Percentiles rank a stretch among this genome's conserved stretches.
phyloP scores from a whole-genome alignment of 2,329 filamentous ascomycete genomes.

The Coleophoma eucalyptorum region DNA sequence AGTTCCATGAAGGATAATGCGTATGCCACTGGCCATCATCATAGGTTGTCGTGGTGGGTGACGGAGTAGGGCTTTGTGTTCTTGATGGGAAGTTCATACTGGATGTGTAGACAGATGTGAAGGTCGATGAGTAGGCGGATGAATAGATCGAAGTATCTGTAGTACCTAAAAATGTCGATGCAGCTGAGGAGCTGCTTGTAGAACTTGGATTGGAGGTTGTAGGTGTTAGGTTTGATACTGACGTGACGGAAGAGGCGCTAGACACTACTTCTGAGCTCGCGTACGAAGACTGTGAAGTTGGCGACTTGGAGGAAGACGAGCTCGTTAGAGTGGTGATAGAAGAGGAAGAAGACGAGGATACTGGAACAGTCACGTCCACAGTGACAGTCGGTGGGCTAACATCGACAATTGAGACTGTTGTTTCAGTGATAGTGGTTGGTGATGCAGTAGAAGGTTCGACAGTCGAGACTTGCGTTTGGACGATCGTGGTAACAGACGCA shows the following conservation, averaged over 20 bases:
- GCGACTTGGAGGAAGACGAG: conserved; percentile 1
- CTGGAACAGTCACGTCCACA: conserved; percentile 9
- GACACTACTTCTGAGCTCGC: no score
- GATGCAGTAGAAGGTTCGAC: conserved; percentile 8
- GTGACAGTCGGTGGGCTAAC: conserved; percentile 19
- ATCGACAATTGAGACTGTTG: conserved; percentile 23
- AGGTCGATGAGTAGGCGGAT: background rate
- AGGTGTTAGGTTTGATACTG: no score
- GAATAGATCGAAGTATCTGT: background rate
- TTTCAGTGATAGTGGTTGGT: conserved; percentile 8
- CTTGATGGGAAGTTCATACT: background rate
- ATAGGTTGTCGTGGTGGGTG: conserved; percentile 11
- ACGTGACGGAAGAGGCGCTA: no score
- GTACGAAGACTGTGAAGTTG: no score
- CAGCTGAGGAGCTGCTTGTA: no score
- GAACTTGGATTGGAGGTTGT: no score
- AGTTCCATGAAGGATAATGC: conserved; percentile 20
- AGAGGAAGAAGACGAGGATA: conserved; percentile 2
- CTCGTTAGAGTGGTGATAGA: background rate
- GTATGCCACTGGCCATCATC: conserved; percentile 28
- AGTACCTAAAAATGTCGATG: background rate
- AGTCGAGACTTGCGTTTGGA: conserved; percentile 21
- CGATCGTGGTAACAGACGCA: conserved; percentile 14
- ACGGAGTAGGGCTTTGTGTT: background rate
- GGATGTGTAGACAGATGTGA: background rate